Percentiles rank a stretch among this genome's conserved stretches.
These are phyloP conservation scores for Phytophthora pisi DNA, from an alignment of 352 stramenopile species.

Conservation along the genomic window DNA sequence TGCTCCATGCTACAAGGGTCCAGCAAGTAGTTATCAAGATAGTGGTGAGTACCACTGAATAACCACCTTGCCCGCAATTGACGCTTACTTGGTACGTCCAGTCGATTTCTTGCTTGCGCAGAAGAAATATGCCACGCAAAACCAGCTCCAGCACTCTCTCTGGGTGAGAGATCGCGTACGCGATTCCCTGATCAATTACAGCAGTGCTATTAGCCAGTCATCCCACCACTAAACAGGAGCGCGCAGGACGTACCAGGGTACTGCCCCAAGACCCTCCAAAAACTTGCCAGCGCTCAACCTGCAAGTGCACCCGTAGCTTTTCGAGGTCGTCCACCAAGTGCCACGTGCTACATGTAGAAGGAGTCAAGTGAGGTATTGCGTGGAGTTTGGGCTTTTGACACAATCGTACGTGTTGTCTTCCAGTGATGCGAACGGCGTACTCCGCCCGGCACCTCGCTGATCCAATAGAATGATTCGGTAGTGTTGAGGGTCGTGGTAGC, in stretches of 20 bases:
- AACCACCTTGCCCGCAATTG: neutral
- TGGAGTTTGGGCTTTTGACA: neutral
- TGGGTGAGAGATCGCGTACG: slow-evolving; percentile 84
- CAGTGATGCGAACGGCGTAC: slow-evolving; percentile 74
- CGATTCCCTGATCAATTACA: slow-evolving; percentile 51
- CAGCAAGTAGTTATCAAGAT: slow-evolving; percentile 13
- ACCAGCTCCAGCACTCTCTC: slow-evolving; percentile 66
- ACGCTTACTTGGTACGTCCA: slow-evolving; percentile 83
- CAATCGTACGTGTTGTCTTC: slow-evolving; percentile 60
- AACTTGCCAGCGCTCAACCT: slow-evolving; percentile 91
- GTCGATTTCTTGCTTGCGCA: slow-evolving; percentile 89
- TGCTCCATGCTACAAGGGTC: slow-evolving; percentile 32
- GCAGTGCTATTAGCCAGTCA: no score
- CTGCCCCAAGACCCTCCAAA: slow-evolving; percentile 94
- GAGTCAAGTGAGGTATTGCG: neutral
- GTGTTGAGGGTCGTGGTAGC: slow-evolving; percentile 89
- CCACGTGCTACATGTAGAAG: slow-evolving; percentile 63
- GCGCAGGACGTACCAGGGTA: slow-evolving; percentile 63
- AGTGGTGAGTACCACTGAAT: neutral
- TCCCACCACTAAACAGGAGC: no score
- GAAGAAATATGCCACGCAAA: slow-evolving; percentile 69
- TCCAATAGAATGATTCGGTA: slow-evolving; percentile 93
- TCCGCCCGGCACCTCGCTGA: slow-evolving; percentile 90
- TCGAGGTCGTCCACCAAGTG: slow-evolving; percentile 93
- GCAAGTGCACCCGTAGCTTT: slow-evolving; percentile 76